Evolutionary conservation across 495 filamentous ascomycete genomes (phyloP), one percentile per base, ranked within the genome.

Genomic region (Aspergillus indologenus): DNA sequence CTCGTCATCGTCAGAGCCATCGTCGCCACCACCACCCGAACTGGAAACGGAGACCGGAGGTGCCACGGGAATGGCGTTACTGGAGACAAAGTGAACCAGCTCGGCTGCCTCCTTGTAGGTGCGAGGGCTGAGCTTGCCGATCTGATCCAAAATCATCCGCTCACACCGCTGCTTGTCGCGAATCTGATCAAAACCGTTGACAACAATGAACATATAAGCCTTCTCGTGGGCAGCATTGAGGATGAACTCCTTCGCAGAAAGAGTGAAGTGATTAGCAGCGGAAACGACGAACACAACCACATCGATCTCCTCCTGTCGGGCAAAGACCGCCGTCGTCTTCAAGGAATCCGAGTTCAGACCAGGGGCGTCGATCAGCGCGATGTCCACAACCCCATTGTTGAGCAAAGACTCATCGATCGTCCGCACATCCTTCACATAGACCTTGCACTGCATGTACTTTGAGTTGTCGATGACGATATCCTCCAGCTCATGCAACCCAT

Each of bases 231-330:
- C 95, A 11, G 94, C 94, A 56, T 92, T 92, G 77, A 90, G 85
- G 60, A 98, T 96, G 68, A 98, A 98, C 61, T 98, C 92, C 68
- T 91, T 96, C 12, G 95, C 92, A 3, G 93, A 94, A 50, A 92
- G 83, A 1, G 94, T 98, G 71, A 98, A 98, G 71, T 97, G 95
- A 65, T 98, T 98, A 43, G 91, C 92, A 15, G 95, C 94, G 31
- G 91, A 96, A 12, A 98, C 95, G 22, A 98, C 94, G 60, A 98
- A 98, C 1, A 98, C 94, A 20, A 98, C 95, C 5, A 98, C 94
- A 72, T 98, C 94, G 58, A 98, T 98, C 73, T 98, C 94, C 70
- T 98, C 94, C 71, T 98, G 93, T 43, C 94, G 81, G 24, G 94
- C 94, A 72, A 98, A 98, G 12, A 97, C 87, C 8, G 95, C 94